Conservation (phyloP, 768 basidiomycete species). For the Jaapia argillacea region DNA sequence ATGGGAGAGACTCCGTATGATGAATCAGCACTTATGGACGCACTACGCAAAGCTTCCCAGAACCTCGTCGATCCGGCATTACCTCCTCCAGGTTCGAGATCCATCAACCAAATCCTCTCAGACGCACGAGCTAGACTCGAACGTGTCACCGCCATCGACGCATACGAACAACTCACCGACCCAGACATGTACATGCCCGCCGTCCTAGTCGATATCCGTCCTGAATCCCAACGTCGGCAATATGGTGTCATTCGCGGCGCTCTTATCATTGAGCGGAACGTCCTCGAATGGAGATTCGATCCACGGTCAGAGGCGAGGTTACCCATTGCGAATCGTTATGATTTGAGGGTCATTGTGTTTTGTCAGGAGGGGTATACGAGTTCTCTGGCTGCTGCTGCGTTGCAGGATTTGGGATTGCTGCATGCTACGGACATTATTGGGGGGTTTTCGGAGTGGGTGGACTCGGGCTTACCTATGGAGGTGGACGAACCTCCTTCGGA, state of each 20-base stretch:
- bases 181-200: slow-evolving; percentile 44
- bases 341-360: slow-evolving; percentile 63
- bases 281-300: slow-evolving; percentile 76
- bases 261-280: slow-evolving; percentile 66
- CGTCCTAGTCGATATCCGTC: slow-evolving; percentile 71
- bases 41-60: slow-evolving; percentile 52
- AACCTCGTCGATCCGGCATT: slow-evolving; percentile 48
- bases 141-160: slow-evolving; percentile 49
- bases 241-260: slow-evolving; percentile 58
- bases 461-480: slow-evolving; percentile 46
- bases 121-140: slow-evolving; percentile 55
- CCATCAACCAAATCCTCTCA: slow-evolving; percentile 46
- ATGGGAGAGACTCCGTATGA: slow-evolving; percentile 49
- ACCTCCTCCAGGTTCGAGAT: slow-evolving; percentile 56
- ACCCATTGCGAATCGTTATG: slow-evolving; percentile 64
- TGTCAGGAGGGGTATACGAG: slow-evolving; percentile 68
- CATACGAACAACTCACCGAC: slow-evolving; percentile 46
- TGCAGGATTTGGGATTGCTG: slow-evolving; percentile 61
- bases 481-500: too few relatives aligned
- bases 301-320: slow-evolving; percentile 50
- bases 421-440: slow-evolving; percentile 75
- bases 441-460: slow-evolving; percentile 64
- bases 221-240: slow-evolving; percentile 44
- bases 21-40: slow-evolving; percentile 58
- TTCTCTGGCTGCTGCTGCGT: slow-evolving; percentile 58